phyloP scores from a whole-genome alignment of 805 yeast genomes.

The Nakazawaea ishiwadae region DNA sequence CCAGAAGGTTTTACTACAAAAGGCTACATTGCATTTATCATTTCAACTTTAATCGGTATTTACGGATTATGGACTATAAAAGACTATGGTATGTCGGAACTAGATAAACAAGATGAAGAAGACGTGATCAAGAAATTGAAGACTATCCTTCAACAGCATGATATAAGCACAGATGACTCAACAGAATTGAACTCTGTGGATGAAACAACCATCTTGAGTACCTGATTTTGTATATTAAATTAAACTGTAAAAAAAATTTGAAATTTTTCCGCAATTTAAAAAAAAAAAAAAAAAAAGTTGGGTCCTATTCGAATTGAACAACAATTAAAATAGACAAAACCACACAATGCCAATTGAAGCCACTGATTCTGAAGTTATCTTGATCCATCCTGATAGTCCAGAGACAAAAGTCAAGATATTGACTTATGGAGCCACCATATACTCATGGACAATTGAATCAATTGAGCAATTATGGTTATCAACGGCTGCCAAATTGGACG shows the following conservation, averaged over 20 bases:
- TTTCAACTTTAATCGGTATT: constrained; percentile 52
- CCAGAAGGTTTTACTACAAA: constrained; percentile 68
- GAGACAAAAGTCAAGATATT: constrained; percentile 62
- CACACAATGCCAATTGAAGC: constrained; percentile 60
- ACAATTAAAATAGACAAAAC: not conserved
- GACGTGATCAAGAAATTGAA: constrained; percentile 4
- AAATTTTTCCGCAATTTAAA: too few species aligned
- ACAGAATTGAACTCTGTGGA: not conserved
- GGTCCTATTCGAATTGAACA: too few species aligned
- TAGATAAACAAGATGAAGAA: constrained; percentile 39
- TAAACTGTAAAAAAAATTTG: too few species aligned
- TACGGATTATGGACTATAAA: constrained; percentile 58
- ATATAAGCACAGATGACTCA: not conserved
- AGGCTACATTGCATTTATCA: constrained; percentile 60
- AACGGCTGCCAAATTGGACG: constrained; percentile 78
- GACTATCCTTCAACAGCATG: constrained; percentile 4
- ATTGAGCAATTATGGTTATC: constrained; percentile 83
- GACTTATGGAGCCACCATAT: constrained; percentile 83
- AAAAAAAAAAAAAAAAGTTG: not conserved
- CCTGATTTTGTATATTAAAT: not conserved
- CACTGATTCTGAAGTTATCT: constrained; percentile 53
- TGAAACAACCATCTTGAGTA: not conserved
- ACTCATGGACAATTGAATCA: constrained; percentile 73
- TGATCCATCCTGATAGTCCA: constrained; percentile 50
- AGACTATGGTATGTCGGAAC: constrained; percentile 63